phyloP scores from a whole-genome alignment of 495 filamentous ascomycete genomes.

The Aspergillus ostianus region DNA sequence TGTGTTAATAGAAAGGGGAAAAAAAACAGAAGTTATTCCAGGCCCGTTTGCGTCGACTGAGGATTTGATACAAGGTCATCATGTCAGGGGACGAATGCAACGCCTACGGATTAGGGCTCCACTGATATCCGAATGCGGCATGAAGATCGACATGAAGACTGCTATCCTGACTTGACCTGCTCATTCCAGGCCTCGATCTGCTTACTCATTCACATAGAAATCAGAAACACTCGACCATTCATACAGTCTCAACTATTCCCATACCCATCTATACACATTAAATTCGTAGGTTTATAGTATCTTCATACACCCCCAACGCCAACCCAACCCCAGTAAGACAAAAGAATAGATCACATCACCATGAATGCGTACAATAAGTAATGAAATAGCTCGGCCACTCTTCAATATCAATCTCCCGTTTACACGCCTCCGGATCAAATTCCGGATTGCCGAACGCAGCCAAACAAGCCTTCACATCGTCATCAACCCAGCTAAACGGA shows the following conservation, averaged over 20 bases:
- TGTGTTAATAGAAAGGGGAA: too few relatives aligned
- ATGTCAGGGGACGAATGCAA: background rate
- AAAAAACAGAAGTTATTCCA: background rate
- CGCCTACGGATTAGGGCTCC: background rate
- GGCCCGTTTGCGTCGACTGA: background rate
- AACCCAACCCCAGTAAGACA: background rate
- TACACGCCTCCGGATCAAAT: constrained; percentile 24
- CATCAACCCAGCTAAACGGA: constrained; percentile 25
- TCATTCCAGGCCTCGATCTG: background rate
- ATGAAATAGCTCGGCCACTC: constrained; percentile 29
- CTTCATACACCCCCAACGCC: background rate
- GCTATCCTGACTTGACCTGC: background rate
- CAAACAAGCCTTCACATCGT: constrained; percentile 12
- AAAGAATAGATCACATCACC: constrained; percentile 6
- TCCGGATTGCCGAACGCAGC: constrained; percentile 14
- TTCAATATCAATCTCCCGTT: constrained; percentile 18
- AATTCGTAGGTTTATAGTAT: background rate
- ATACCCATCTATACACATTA: background rate
- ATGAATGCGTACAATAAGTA: constrained; percentile 26
- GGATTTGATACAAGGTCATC: background rate
- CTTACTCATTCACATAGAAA: background rate
- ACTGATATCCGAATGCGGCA: background rate
- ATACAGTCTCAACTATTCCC: background rate
- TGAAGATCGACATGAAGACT: background rate
- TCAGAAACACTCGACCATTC: background rate